A percentile compares a stretch with the other conserved stretches of the same genome.
Evolutionary conservation across 768 basidiomycete genomes (phyloP).

Genomic region (Imleria badia): DNA sequence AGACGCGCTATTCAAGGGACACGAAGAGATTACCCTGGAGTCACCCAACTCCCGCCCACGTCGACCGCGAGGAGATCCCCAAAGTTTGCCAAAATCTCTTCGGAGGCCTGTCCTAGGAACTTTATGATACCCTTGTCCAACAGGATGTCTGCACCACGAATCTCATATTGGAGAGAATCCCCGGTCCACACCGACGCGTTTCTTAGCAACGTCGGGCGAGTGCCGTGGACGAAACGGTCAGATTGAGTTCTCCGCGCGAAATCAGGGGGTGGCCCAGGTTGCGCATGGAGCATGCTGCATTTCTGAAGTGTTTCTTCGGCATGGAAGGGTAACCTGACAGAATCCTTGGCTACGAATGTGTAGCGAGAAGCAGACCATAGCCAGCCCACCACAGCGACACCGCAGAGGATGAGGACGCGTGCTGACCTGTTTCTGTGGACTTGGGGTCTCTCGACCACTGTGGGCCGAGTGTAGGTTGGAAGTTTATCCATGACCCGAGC

Average conservation of each 20-base stretch:
- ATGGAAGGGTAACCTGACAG: slow-evolving; percentile 28
- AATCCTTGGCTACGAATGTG: slow-evolving; percentile 2
- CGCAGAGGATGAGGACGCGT: slow-evolving; percentile 20
- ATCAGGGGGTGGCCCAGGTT: slow-evolving; percentile 38
- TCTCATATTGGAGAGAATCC: slow-evolving; percentile 33
- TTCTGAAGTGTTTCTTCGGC: slow-evolving; percentile 31
- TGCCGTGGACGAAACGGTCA: slow-evolving; percentile 39
- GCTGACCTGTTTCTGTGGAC: slow-evolving; percentile 11
- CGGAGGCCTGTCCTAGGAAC: slow-evolving; percentile 42
- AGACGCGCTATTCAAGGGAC: slow-evolving; percentile 32
- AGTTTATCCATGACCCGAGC: slow-evolving; percentile 28
- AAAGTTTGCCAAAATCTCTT: slow-evolving; percentile 31
- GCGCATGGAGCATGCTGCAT: slow-evolving; percentile 35
- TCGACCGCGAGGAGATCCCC: slow-evolving; percentile 55
- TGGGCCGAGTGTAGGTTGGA: slow-evolving; percentile 14
- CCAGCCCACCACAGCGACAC: slow-evolving; percentile 13
- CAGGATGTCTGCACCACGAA: slow-evolving; percentile 39
- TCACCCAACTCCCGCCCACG: slow-evolving; percentile 66
- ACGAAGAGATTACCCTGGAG: slow-evolving; percentile 52
- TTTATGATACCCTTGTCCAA: slow-evolving; percentile 41
- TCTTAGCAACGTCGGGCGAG: slow-evolving; percentile 37
- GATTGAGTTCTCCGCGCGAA: slow-evolving; percentile 36
- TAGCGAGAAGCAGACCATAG: slow-evolving; percentile 20
- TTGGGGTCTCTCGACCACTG: slow-evolving; percentile 11
- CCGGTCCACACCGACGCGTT: slow-evolving; percentile 60